Conservation (phyloP, 345 rosid genomes). For the Erysimum cheiranthoides region DNA sequence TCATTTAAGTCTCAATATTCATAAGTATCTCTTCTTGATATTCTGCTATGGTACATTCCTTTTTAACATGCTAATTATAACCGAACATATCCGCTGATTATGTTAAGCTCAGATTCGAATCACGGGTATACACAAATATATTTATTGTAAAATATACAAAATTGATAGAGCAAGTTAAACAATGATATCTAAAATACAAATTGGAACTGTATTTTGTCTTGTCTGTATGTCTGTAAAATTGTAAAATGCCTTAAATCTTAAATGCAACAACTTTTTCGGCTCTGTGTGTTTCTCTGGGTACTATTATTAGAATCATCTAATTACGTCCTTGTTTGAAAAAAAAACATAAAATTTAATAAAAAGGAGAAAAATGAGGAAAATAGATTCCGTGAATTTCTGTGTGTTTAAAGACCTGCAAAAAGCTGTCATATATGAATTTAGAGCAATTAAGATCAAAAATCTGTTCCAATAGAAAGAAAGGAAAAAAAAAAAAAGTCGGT, state of each 20-base stretch:
- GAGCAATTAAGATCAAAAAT: constrained; percentile 10
- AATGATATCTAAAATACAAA: not conserved
- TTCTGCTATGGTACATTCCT: not conserved
- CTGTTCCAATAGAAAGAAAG: constrained; percentile 7
- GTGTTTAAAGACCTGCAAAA: constrained; percentile 17
- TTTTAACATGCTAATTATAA: not conserved
- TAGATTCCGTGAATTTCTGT: constrained; percentile 41
- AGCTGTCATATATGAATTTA: constrained; percentile 29
- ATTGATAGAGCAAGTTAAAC: constrained; percentile 10
- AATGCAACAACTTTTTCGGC: constrained; percentile 28
- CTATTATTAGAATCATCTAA: constrained; percentile 40
- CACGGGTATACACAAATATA: not conserved
- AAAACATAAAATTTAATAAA: not conserved
- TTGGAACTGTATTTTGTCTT: not conserved
- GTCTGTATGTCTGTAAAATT: constrained; percentile 1
- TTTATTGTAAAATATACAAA: not conserved
- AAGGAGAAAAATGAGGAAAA: constrained; percentile 11
- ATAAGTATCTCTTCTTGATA: not conserved
- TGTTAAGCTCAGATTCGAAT: not conserved
- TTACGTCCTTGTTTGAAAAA: not conserved
- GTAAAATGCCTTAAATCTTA: not conserved
- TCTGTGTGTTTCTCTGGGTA: not conserved
- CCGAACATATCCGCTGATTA: not conserved
- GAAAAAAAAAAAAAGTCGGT: constrained; percentile 9
- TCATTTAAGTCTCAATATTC: not conserved